Evolutionary conservation across 2,329 filamentous ascomycete genomes (phyloP).

Genomic region (Cryphonectria parasitica): DNA sequence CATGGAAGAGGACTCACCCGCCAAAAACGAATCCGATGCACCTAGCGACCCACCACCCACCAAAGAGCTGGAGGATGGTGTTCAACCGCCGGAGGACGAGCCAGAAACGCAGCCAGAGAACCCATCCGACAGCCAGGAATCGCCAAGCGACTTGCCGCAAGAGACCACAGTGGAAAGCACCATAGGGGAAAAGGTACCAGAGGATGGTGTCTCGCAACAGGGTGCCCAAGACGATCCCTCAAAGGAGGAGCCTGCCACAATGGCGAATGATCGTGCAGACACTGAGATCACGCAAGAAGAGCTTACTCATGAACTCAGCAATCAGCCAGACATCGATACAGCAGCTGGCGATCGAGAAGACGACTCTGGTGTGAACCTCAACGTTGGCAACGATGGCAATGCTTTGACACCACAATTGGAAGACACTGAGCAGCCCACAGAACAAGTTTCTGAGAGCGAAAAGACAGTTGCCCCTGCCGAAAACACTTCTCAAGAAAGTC

Average conservation of each 20-base stretch:
- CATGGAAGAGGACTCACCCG: not conserved
- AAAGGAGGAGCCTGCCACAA: not conserved
- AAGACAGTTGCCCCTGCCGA: not conserved
- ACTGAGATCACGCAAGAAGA: not conserved
- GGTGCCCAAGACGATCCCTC: not conserved
- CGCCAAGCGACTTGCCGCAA: not conserved
- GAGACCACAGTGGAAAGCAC: not conserved
- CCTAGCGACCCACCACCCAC: not conserved
- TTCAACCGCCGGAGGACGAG: not conserved
- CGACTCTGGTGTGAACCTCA: conserved; percentile 14
- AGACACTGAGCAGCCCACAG: not conserved
- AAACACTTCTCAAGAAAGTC: not conserved
- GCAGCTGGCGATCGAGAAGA: not conserved
- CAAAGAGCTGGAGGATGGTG: not conserved
- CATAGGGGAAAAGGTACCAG: not conserved
- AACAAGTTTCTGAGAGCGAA: not conserved
- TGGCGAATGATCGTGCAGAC: not conserved
- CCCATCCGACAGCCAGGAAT: not conserved
- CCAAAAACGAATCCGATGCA: not conserved
- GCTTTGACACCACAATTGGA: too few species aligned
- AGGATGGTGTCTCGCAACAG: not conserved
- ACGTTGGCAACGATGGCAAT: not conserved
- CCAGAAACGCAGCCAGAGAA: not conserved
- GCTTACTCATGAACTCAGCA: not conserved
- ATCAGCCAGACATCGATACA: not conserved